Percentiles rank a stretch among this genome's conserved stretches.
Conservation (phyloP, 2,329 filamentous ascomycete genomes). For the Acrocalymma vagum region DNA sequence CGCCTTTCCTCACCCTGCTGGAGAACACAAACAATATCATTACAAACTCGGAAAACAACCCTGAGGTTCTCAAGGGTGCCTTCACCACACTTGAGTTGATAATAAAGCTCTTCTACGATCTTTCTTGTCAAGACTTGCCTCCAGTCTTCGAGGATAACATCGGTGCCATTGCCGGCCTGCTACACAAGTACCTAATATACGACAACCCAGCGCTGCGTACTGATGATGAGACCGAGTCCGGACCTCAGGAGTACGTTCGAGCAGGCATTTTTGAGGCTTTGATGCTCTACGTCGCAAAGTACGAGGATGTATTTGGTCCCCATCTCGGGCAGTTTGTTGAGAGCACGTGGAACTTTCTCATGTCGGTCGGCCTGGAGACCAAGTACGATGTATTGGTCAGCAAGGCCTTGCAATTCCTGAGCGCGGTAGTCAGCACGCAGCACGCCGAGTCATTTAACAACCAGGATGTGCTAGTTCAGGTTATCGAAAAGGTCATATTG, state of each 20-base stretch:
- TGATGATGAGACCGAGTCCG: constrained; percentile 88
- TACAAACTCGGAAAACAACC: constrained; percentile 77
- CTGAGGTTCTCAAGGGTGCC: constrained; percentile 75
- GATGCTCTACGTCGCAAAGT: constrained; percentile 92
- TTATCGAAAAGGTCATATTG: constrained; percentile 94
- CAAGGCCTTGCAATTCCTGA: constrained; percentile 93
- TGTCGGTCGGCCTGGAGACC: constrained; percentile 82
- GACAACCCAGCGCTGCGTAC: constrained; percentile 83
- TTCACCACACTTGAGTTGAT: constrained; percentile 88
- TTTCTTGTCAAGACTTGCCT: constrained; percentile 96
- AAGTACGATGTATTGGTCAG: constrained; percentile 96
- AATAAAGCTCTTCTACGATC: constrained; percentile 92
- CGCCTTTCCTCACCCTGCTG: constrained; percentile 83
- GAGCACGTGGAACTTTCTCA: constrained; percentile 90
- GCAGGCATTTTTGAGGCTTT: constrained; percentile 92
- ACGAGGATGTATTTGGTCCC: constrained; percentile 88
- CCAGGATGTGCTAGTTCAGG: constrained; percentile 78
- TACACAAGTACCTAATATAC: constrained; percentile 94
- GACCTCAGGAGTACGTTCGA: constrained; percentile 84
- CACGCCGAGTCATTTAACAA: constrained; percentile 89
- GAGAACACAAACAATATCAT: constrained; percentile 76
- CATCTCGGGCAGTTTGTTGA: constrained; percentile 86
- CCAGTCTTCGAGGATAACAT: constrained; percentile 94
- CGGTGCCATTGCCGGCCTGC: constrained; percentile 74
- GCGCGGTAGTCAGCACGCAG: constrained; percentile 79